These are phyloP conservation scores for Syncephalastrum contaminatum DNA, from an alignment of 371 early-diverging fungal species.

Conservation along the genomic window DNA sequence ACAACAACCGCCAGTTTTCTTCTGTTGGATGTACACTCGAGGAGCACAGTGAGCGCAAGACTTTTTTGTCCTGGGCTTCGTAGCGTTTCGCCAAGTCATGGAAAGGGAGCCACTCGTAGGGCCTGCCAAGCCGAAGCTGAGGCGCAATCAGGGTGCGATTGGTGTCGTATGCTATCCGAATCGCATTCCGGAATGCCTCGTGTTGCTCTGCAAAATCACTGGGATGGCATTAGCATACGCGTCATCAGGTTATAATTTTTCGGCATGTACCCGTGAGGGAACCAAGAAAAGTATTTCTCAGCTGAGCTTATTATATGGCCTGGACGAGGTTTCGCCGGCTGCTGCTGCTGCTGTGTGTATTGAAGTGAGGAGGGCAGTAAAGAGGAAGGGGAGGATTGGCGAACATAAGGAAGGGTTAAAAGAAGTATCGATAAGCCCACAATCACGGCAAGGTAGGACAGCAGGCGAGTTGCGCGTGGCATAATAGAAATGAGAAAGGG, in stretches of 20 bases:
- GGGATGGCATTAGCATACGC: not conserved
- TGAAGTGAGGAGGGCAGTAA: constrained; percentile 4
- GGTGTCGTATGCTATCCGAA: constrained; percentile 42
- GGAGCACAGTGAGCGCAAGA: constrained; percentile 19
- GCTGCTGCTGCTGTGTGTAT: constrained; percentile 3
- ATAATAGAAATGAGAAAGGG: constrained; percentile 5
- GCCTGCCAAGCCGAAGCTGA: constrained; percentile 35
- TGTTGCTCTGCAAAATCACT: constrained; percentile 42
- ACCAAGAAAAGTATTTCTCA: constrained; percentile 27
- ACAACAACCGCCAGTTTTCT: constrained; percentile 20
- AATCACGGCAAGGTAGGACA: constrained; percentile 8
- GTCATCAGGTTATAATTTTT: not conserved
- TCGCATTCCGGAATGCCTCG: constrained; percentile 45
- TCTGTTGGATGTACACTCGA: constrained; percentile 3
- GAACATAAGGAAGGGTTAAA: constrained; percentile 2
- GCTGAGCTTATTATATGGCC: not conserved
- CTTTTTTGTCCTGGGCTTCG: constrained; percentile 33
- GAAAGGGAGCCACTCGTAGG: constrained; percentile 42
- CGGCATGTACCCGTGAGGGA: constrained; percentile 33
- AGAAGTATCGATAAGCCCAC: too few relatives aligned
- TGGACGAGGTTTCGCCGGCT: not conserved
- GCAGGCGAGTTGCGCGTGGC: constrained; percentile 9
- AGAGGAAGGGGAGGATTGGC: not conserved
- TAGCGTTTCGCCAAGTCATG: constrained; percentile 32
- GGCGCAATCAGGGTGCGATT: constrained; percentile 49